Conservation (phyloP, 129 eudicot genomes). For the Flaveria bidentis region DNA sequence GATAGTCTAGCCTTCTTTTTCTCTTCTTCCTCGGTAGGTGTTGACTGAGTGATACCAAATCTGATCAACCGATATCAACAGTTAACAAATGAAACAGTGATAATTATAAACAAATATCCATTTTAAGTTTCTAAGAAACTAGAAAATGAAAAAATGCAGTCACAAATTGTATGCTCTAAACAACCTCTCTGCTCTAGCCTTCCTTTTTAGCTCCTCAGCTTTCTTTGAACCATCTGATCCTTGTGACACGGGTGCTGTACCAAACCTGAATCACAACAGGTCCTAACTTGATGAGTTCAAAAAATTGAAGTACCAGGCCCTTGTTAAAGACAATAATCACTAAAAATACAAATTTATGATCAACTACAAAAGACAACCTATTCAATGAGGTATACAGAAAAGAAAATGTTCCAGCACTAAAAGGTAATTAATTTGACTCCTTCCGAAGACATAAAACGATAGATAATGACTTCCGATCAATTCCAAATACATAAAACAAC, state of each 20-base stretch:
- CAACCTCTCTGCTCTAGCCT: constrained; percentile 99
- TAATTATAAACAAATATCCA: background rate
- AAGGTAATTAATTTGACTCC: background rate
- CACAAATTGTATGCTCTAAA: background rate
- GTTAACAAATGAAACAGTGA: constrained; percentile 7
- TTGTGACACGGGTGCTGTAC: constrained; percentile 44
- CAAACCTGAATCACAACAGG: constrained; percentile 60
- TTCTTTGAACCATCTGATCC: constrained; percentile 66
- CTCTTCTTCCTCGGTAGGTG: constrained; percentile 64
- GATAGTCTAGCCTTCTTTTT: constrained; percentile 95
- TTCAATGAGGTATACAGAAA: background rate
- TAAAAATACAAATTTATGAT: background rate
- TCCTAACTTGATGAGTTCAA: constrained; percentile 10
- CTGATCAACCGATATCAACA: constrained; percentile 40
- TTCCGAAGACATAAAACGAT: background rate
- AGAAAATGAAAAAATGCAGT: background rate
- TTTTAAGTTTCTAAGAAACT: background rate
- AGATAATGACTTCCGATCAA: too few relatives aligned
- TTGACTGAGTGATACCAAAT: constrained; percentile 63
- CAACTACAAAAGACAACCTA: background rate
- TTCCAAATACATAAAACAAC: too few relatives aligned
- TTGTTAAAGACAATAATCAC: constrained; percentile 1
- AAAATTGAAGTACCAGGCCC: background rate
- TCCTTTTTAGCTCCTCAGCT: constrained; percentile 79
- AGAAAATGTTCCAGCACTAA: background rate